These are phyloP conservation scores for Harrya chromipes DNA, from an alignment of 768 basidiomycete genomes.

Conservation along the genomic window DNA sequence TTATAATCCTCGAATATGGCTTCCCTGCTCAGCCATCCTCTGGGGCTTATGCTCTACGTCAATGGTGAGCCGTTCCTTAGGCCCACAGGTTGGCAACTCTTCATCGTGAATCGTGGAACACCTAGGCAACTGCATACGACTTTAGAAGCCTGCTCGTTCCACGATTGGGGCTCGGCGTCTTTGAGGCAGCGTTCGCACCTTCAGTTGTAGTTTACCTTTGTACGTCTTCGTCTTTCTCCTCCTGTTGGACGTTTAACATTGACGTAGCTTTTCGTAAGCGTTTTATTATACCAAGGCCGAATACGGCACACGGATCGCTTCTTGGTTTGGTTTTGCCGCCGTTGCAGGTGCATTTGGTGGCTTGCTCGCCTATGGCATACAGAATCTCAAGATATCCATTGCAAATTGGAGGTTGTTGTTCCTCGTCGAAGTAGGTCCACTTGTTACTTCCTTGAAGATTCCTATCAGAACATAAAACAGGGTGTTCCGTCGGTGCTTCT, in stretches of 20 bases:
- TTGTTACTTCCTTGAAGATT: background rate
- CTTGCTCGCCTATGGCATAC: constrained; percentile 51
- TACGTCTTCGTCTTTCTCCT: constrained; percentile 5
- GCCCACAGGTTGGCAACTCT: too few species aligned
- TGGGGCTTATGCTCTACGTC: constrained; percentile 74
- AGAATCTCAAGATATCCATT: constrained; percentile 38
- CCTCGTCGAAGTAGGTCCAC: constrained; percentile 21
- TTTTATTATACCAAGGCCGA: constrained; percentile 50
- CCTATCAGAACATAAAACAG: constrained; percentile 29
- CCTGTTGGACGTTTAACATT: constrained; percentile 13
- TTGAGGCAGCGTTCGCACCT: constrained; percentile 35
- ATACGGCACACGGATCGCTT: constrained; percentile 44
- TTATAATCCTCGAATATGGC: constrained; percentile 62
- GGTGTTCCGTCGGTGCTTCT: constrained; percentile 49
- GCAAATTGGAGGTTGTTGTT: constrained; percentile 41
- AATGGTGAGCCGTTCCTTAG: constrained; percentile 45
- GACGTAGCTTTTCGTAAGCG: constrained; percentile 26
- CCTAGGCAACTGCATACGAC: constrained; percentile 25
- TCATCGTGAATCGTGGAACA: background rate
- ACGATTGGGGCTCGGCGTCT: constrained; percentile 32
- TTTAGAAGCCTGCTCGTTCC: constrained; percentile 30
- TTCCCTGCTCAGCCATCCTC: constrained; percentile 61
- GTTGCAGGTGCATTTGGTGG: constrained; percentile 56
- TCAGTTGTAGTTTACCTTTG: constrained; percentile 32
- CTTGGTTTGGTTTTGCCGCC: constrained; percentile 54